A percentile compares a stretch with the other conserved stretches of the same genome.
Evolutionary conservation across 2,329 filamentous ascomycete species (phyloP).

Genomic region (Cordyceps javanica): DNA sequence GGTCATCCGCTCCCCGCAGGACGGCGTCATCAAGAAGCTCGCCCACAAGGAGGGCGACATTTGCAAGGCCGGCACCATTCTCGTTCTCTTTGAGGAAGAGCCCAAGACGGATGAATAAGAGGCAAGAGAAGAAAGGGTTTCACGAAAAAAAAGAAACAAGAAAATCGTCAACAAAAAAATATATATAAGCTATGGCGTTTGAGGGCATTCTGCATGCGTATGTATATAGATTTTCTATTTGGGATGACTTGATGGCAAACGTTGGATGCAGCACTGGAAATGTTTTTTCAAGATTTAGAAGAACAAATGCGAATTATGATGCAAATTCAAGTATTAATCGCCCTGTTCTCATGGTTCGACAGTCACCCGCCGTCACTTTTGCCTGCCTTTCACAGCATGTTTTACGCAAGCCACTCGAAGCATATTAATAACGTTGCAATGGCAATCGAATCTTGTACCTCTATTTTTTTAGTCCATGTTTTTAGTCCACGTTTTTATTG

Average conservation of each 20-base stretch:
- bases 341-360: too few relatives aligned
- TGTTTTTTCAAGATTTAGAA: not conserved
- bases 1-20: constrained; percentile 70
- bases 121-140: not conserved
- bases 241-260: constrained; percentile 4
- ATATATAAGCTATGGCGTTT: constrained; percentile 11
- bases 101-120: constrained; percentile 23
- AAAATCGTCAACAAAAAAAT: not conserved
- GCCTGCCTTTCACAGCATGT: too few relatives aligned
- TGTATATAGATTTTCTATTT: constrained; percentile 12
- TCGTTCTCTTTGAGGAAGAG: constrained; percentile 64
- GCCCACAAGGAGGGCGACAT: constrained; percentile 73
- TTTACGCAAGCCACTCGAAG: too few relatives aligned
- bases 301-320: constrained; percentile 4
- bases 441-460: too few relatives aligned
- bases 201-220: constrained; percentile 10
- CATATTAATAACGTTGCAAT: too few relatives aligned
- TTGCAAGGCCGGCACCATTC: constrained; percentile 68
- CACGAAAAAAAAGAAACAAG: not conserved
- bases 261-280: not conserved
- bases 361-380: too few relatives aligned
- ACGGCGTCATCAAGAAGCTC: constrained; percentile 64
- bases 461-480: too few relatives aligned
- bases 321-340: not conserved
- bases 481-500: too few relatives aligned